Percentiles rank a stretch among this genome's conserved stretches.
Conservation (phyloP, 169 alveolate species). For the Eimeria tenella region DNA sequence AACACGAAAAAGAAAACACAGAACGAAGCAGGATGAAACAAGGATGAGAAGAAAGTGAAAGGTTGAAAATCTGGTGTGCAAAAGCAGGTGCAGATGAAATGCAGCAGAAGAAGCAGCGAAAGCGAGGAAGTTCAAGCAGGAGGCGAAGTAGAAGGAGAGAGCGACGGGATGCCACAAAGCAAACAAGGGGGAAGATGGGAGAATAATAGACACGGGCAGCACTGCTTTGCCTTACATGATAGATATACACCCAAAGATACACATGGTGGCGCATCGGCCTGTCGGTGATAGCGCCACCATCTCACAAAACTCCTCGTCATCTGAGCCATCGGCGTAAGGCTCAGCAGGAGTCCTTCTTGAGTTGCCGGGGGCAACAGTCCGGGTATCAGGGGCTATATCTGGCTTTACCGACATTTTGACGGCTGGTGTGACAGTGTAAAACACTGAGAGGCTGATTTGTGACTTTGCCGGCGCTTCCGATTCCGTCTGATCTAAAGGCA, state of each 20-base stretch:
- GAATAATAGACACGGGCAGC: neutral
- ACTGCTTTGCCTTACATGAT: constrained; percentile 17
- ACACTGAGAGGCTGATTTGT: neutral
- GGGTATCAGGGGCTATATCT: neutral
- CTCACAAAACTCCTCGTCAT: neutral
- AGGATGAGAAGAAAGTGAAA: too few relatives aligned
- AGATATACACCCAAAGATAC: constrained; percentile 51
- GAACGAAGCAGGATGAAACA: neutral
- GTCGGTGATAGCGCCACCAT: neutral
- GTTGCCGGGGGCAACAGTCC: neutral
- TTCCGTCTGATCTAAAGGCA: neutral
- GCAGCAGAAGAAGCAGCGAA: neutral
- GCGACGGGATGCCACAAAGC: neutral
- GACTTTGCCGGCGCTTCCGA: neutral
- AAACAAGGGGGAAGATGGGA: neutral
- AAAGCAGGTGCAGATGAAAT: neutral
- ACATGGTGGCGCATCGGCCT: constrained; percentile 60
- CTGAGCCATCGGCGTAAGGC: neutral
- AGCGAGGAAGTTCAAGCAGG: too few relatives aligned
- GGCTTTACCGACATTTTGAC: neutral
- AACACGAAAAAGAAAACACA: neutral
- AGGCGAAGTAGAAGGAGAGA: neutral
- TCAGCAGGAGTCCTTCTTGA: neutral
- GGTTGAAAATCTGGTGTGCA: neutral
- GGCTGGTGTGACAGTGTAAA: neutral